phyloP scores from a whole-genome alignment of 2,329 filamentous ascomycete species.

The Trichoderma asperellum region DNA sequence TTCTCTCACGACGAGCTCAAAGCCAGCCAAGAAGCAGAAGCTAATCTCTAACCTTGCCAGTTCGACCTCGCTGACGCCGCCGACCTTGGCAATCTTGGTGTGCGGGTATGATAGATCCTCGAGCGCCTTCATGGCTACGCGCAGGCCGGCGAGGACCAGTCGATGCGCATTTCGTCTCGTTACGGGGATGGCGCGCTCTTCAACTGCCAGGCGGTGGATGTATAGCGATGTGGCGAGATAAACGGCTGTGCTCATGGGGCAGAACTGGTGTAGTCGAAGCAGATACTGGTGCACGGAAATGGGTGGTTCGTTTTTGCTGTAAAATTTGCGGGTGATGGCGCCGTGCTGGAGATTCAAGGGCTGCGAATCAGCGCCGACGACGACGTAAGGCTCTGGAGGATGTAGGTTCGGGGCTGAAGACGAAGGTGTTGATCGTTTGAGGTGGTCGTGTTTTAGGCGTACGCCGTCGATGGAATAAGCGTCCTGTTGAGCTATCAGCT shows the following conservation, averaged over 20 bases:
- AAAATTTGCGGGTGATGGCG: constrained; percentile 89
- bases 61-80: constrained; percentile 81
- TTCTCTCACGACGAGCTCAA: constrained; percentile 68
- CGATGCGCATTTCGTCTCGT: constrained; percentile 86
- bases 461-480: constrained; percentile 56
- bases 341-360: constrained; percentile 78
- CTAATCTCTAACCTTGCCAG: constrained; percentile 85
- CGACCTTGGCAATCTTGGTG: constrained; percentile 80
- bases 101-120: constrained; percentile 91
- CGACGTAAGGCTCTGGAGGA: constrained; percentile 53
- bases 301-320: constrained; percentile 82
- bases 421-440: constrained; percentile 32
- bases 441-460: constrained; percentile 47
- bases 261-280: constrained; percentile 83
- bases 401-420: constrained; percentile 38
- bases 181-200: constrained; percentile 77
- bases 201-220: constrained; percentile 79
- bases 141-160: constrained; percentile 77
- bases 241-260: constrained; percentile 90
- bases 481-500: constrained; percentile 37
- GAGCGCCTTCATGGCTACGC: constrained; percentile 92
- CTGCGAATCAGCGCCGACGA: constrained; percentile 71
- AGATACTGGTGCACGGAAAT: constrained; percentile 86
- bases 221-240: constrained; percentile 89
- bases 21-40: constrained; percentile 84